Evolutionary conservation across 2,329 filamentous ascomycete genomes (phyloP).

Genomic region (Thermomyces lanuginosus): DNA sequence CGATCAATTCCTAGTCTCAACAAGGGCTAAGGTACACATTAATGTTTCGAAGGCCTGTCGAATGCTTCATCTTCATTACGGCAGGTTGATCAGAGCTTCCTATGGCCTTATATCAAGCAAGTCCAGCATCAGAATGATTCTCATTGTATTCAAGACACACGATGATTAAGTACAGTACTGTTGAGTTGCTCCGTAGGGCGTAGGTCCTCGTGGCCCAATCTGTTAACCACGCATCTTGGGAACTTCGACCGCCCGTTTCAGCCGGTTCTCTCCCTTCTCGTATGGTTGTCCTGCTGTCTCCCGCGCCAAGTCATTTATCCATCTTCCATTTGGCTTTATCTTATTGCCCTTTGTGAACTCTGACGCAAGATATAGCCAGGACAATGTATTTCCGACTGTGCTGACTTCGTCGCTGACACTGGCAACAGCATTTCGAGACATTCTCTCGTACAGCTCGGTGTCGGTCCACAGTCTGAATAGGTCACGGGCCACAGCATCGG

Average conservation of each 20-base stretch:
- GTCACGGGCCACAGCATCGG: constrained; percentile 50
- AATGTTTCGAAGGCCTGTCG: too few relatives aligned
- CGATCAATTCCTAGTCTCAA: too few relatives aligned
- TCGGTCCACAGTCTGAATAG: constrained; percentile 52
- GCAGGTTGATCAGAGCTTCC: too few relatives aligned
- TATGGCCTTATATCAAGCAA: too few relatives aligned
- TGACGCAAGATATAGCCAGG: constrained; percentile 62
- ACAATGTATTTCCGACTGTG: constrained; percentile 61
- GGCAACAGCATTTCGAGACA: constrained; percentile 46
- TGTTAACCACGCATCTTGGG: constrained; percentile 9
- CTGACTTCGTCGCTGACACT: constrained; percentile 68
- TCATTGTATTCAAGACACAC: too few relatives aligned
- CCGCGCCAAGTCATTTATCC: constrained; percentile 61
- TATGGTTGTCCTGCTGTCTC: constrained; percentile 47
- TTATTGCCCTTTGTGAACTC: constrained; percentile 43
- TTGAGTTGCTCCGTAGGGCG: too few relatives aligned
- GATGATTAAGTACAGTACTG: too few relatives aligned
- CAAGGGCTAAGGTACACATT: too few relatives aligned
- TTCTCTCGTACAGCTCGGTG: constrained; percentile 45
- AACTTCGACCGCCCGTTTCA: constrained; percentile 26
- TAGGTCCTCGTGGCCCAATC: too few relatives aligned
- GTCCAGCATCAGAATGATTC: too few relatives aligned
- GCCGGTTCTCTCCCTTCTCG: constrained; percentile 40
- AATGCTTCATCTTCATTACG: too few relatives aligned
- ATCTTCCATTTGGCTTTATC: constrained; percentile 44